A percentile compares a stretch with the other conserved stretches of the same genome.
Conservation (phyloP, 2,329 filamentous ascomycete species). For the Ophiobolus disseminans region DNA sequence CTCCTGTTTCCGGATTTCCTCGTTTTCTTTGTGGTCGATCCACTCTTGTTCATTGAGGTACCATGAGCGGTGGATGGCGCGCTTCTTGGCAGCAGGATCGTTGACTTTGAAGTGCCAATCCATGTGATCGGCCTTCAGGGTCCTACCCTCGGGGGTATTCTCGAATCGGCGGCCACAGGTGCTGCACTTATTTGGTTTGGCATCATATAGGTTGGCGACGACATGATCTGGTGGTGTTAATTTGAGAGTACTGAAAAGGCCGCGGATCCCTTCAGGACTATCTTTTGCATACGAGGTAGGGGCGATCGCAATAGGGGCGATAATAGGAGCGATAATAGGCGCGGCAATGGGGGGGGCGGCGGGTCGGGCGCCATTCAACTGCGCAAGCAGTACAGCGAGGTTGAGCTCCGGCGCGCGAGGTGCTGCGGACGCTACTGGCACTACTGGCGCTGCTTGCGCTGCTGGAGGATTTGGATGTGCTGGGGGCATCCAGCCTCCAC, state of each 20-base stretch:
- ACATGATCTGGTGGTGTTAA: constrained; percentile 79
- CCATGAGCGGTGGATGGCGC: constrained; percentile 91
- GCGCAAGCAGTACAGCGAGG: constrained; percentile 42
- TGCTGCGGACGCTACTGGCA: constrained; percentile 34
- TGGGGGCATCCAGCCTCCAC: too few relatives aligned
- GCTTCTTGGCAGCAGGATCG: constrained; percentile 83
- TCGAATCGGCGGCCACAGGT: constrained; percentile 90
- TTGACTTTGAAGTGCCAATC: constrained; percentile 99
- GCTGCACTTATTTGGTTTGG: constrained; percentile 83
- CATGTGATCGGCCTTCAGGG: constrained; percentile 88
- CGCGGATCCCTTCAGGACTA: too few relatives aligned
- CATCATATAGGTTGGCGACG: constrained; percentile 77
- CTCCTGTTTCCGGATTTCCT: constrained; percentile 61
- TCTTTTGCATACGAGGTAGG: constrained; percentile 74
- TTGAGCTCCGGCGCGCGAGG: constrained; percentile 36
- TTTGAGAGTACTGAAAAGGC: too few relatives aligned
- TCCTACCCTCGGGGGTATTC: constrained; percentile 76
- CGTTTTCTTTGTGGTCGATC: constrained; percentile 82
- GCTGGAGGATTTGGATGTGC: constrained; percentile 26
- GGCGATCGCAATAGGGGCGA: constrained; percentile 66
- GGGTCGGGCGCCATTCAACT: constrained; percentile 32
- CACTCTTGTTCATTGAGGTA: constrained; percentile 95
- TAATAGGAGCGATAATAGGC: constrained; percentile 48
- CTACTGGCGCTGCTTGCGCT: constrained; percentile 28
- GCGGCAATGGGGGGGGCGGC: constrained; percentile 27